Conservation (phyloP, 176 grass and related monocot species). For the Poa pratensis region DNA sequence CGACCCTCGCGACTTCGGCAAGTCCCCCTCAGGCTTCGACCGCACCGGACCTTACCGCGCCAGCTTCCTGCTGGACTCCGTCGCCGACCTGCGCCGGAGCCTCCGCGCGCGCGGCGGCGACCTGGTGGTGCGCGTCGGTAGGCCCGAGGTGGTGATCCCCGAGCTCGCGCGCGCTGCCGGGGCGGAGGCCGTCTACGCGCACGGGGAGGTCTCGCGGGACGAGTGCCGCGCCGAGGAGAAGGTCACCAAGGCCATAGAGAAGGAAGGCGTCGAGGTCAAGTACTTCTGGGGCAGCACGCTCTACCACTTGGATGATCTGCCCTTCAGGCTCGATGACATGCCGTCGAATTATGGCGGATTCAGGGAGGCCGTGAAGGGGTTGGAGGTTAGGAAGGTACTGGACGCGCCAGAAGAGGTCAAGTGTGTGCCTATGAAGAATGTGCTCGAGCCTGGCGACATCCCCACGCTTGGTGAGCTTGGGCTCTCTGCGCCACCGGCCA, state of each 20-base stretch:
- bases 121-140: slow-evolving; percentile 80
- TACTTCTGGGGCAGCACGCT: slow-evolving; percentile 98
- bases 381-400: slow-evolving; percentile 69
- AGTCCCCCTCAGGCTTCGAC: slow-evolving; percentile 73
- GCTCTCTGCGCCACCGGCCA: slow-evolving; percentile 51
- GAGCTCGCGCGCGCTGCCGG: slow-evolving; percentile 68
- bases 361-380: slow-evolving; percentile 66
- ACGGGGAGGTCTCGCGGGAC: slow-evolving; percentile 85
- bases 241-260: slow-evolving; percentile 78
- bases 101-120: slow-evolving; percentile 76
- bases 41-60: slow-evolving; percentile 69
- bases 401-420: slow-evolving; percentile 77
- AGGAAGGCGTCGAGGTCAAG: slow-evolving; percentile 88
- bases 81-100: slow-evolving; percentile 72
- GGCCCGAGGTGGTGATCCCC: slow-evolving; percentile 77
- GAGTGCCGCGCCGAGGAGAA: slow-evolving; percentile 73
- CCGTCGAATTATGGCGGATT: slow-evolving; percentile 73
- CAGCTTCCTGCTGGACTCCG: slow-evolving; percentile 79
- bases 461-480: slow-evolving; percentile 76
- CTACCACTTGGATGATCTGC: slow-evolving; percentile 88
- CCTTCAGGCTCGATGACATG: slow-evolving; percentile 76
- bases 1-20: slow-evolving; percentile 74
- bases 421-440: slow-evolving; percentile 74
- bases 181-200: slow-evolving; percentile 75
- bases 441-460: slow-evolving; percentile 81